Percentiles rank a stretch among this genome's conserved stretches.
These are phyloP conservation scores for Suillus bovinus DNA, from an alignment of 768 basidiomycete species.

Conservation along the genomic window DNA sequence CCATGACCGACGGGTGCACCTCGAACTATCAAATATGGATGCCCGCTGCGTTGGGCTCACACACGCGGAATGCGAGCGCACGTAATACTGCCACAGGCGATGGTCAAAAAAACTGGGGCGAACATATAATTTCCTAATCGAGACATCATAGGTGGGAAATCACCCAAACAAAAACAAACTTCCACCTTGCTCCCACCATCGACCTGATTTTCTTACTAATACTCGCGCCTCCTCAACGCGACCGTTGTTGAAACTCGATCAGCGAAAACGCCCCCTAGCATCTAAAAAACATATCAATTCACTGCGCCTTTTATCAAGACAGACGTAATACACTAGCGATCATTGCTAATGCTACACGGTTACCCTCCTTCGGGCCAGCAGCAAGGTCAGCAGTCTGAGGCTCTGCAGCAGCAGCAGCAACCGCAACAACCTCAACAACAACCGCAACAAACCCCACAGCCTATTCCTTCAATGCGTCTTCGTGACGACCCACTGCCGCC, in stretches of 20 bases:
- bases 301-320: background rate
- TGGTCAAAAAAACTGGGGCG: constrained; percentile 1
- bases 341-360: constrained; percentile 6
- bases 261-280: constrained; percentile 21
- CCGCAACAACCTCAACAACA: constrained; percentile 19
- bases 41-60: background rate
- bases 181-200: constrained; percentile 11
- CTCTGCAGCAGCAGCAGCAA: constrained; percentile 33
- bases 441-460: constrained; percentile 19
- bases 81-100: background rate
- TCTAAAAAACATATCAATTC: constrained; percentile 4
- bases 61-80: constrained; percentile 6
- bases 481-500: constrained; percentile 50
- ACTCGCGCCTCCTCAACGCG: constrained; percentile 37
- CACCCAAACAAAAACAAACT: constrained; percentile 27
- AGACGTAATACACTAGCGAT: constrained; percentile 1
- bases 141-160: background rate
- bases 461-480: constrained; percentile 51
- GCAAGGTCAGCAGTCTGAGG: constrained; percentile 8
- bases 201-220: constrained; percentile 36
- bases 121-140: background rate
- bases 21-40: background rate
- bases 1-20: too few species aligned
- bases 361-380: constrained; percentile 1
- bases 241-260: constrained; percentile 19